Base-by-base conservation (phyloP, 1,284 basidiomycete genomes). In the Neonothopanus nambi region DNA sequence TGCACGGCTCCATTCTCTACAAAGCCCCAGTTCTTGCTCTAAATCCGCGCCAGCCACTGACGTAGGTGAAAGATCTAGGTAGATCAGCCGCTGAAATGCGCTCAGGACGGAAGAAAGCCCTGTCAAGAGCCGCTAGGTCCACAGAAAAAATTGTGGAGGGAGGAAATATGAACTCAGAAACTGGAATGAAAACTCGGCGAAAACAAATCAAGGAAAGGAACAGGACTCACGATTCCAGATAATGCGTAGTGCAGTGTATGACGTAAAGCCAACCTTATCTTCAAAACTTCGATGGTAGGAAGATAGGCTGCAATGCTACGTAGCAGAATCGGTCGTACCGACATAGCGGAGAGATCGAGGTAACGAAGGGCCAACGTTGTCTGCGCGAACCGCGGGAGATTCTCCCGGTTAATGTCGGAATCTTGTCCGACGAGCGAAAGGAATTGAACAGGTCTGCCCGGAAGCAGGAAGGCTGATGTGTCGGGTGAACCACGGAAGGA, bases 191-290 rank as follows among this genome's bases (percentile, higher is more conserved):
- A n/a, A 33, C 30, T 33, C 30, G 30, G 30, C 30, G 30, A 33
- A 33, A 33, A 33, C 9, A 24, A 17, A 37, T 40, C 33, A 35
- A 26, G 40, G 36, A 51, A 11, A 35, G n/a, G 7, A 17, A 24
- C 41, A 56, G 37, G 49, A 78, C 84, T 81, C 70, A 84, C 84
- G 68, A 85, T 83, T 46, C 84, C 84, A 21, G 80, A 79, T 54
- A 84, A 71, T 26, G 82, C 75, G 60, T 80, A 82, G 59, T 85
- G 83, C 35, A 85, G 72, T 1, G 83, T 85, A 61, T 85, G 83
- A 42, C 82, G 70, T 18, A 87, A 70, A n/a, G 84, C 82, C 44
- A 87, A 76, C 59, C 73, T 75, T 48, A 86, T 72, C 56, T 74
- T 75, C 61, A 86, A 70, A 38, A 67, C 71, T 63, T 81, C 75